Conservation (phyloP, 2,329 filamentous ascomycete genomes). For the Phialophora verrucosa region DNA sequence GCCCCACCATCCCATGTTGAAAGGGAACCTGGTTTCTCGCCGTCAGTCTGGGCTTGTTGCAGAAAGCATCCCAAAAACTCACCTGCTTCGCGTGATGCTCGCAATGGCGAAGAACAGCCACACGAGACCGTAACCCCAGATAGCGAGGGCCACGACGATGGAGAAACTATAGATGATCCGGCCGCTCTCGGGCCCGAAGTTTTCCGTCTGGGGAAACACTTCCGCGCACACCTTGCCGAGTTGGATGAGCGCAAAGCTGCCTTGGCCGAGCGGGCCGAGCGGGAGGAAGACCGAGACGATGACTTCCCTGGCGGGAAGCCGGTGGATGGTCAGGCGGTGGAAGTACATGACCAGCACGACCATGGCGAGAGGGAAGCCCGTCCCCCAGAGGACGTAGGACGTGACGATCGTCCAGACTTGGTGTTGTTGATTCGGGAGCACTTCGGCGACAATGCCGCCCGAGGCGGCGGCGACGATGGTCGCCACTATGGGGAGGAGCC, state of each 20-base stretch:
- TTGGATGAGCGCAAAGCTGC: constrained; percentile 64
- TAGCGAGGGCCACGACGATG: constrained; percentile 44
- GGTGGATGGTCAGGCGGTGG: constrained; percentile 69
- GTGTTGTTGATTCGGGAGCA: constrained; percentile 59
- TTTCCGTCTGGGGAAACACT: constrained; percentile 45
- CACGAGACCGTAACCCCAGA: constrained; percentile 49
- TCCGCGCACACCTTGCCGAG: constrained; percentile 54
- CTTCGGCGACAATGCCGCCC: constrained; percentile 68
- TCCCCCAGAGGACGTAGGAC: constrained; percentile 72
- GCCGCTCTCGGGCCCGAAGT: constrained; percentile 38
- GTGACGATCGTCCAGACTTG: constrained; percentile 67
- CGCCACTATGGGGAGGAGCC: constrained; percentile 70
- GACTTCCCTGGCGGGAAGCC: constrained; percentile 68
- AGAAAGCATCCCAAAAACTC: background rate
- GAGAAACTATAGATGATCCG: constrained; percentile 40
- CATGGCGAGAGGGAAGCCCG: constrained; percentile 66
- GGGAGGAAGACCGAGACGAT: constrained; percentile 72
- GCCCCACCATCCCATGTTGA: constrained; percentile 69
- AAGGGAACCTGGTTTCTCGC: constrained; percentile 51
- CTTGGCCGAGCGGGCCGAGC: constrained; percentile 69
- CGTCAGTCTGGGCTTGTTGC: background rate
- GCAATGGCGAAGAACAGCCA: constrained; percentile 49
- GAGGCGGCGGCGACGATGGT: constrained; percentile 69
- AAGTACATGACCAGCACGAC: constrained; percentile 71
- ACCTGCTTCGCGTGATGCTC: constrained; percentile 42